Percentiles rank a stretch among this genome's conserved stretches.
These are phyloP conservation scores for Saraca asoca DNA, from an alignment of 331 rosid genomes.

Conservation along the genomic window DNA sequence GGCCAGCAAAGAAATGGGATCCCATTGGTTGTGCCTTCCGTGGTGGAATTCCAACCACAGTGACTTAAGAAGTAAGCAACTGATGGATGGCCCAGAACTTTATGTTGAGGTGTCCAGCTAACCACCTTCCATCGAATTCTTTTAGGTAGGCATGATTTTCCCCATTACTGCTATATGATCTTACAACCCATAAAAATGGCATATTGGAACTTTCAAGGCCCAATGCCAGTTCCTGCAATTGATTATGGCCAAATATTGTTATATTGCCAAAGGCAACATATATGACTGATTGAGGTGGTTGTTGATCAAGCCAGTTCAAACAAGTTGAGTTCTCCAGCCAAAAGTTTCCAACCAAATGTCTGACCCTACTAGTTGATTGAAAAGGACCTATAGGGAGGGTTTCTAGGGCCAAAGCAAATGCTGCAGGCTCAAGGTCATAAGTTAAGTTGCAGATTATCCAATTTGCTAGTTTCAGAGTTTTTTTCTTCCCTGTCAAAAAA, in stretches of 20 bases:
- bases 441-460: slow-evolving; percentile 57
- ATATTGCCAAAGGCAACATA: slow-evolving; percentile 51
- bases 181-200: slow-evolving; percentile 49
- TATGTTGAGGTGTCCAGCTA: slow-evolving; percentile 47
- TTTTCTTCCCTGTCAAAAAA: not conserved
- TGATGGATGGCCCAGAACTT: slow-evolving; percentile 40
- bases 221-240: slow-evolving; percentile 47
- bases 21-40: slow-evolving; percentile 45
- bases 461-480: slow-evolving; percentile 32
- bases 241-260: slow-evolving; percentile 23
- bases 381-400: slow-evolving; percentile 42
- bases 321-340: slow-evolving; percentile 38
- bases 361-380: slow-evolving; percentile 9
- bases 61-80: slow-evolving; percentile 50
- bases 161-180: slow-evolving; percentile 29
- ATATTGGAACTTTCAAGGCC: slow-evolving; percentile 40
- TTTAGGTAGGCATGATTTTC: slow-evolving; percentile 7
- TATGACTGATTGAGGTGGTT: slow-evolving; percentile 33
- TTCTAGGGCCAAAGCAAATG: slow-evolving; percentile 40
- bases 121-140: slow-evolving; percentile 40
- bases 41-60: slow-evolving; percentile 58
- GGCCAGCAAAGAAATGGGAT: slow-evolving; percentile 57
- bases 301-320: slow-evolving; percentile 48
- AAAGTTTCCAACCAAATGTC: slow-evolving; percentile 18
- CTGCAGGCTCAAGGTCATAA: slow-evolving; percentile 42